Evolutionary conservation across 2,329 filamentous ascomycete genomes (phyloP).

Genomic region (Diaporthe capsici): DNA sequence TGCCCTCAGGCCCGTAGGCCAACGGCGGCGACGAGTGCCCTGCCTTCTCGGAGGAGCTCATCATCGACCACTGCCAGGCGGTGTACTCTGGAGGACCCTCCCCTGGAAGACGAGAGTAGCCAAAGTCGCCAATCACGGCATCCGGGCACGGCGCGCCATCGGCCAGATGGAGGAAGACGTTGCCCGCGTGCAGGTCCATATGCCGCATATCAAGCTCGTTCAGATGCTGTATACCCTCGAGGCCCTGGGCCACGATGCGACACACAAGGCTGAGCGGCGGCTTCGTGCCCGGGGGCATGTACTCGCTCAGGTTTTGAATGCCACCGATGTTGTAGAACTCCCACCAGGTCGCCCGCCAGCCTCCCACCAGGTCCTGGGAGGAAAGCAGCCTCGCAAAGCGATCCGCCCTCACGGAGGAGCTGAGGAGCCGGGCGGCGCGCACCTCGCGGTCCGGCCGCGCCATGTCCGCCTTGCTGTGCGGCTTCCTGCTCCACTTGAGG

Average conservation of each 20-base stretch:
- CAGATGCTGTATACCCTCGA: neutral
- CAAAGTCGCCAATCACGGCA: neutral
- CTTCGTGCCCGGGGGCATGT: no score
- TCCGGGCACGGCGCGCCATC: neutral
- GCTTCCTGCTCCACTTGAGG: neutral
- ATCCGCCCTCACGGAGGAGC: neutral
- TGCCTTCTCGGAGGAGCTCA: neutral
- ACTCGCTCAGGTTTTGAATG: neutral
- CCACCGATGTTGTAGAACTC: neutral
- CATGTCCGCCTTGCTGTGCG: neutral
- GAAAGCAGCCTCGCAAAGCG: neutral
- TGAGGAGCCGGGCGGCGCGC: neutral
- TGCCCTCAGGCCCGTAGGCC: neutral
- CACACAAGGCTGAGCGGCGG: constrained; percentile 3
- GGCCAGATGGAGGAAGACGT: neutral
- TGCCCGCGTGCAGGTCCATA: neutral
- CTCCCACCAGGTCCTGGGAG: neutral
- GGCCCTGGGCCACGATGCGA: neutral
- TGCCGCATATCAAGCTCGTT: neutral
- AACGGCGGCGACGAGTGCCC: neutral
- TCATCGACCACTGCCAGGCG: accelerated
- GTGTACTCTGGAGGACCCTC: neutral
- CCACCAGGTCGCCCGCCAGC: neutral
- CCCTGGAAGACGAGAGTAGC: neutral
- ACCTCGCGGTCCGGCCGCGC: neutral